Conservation (phyloP, 495 filamentous ascomycete species). For the Podospora pseudocomata region DNA sequence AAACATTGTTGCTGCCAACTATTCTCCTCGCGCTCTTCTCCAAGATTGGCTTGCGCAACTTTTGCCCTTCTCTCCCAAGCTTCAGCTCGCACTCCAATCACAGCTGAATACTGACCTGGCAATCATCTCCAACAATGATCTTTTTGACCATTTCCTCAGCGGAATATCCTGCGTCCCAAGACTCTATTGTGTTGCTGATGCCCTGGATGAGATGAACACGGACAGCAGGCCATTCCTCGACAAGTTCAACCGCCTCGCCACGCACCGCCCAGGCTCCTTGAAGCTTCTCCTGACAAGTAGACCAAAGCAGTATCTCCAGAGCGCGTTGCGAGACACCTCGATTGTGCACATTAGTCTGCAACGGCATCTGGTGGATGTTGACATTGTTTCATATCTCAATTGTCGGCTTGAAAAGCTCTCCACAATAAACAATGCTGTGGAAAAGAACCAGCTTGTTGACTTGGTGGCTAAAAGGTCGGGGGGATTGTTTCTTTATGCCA, state of each 20-base stretch:
- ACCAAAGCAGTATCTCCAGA: constrained; percentile 31
- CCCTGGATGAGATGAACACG: constrained; percentile 48
- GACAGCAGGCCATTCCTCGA: constrained; percentile 35
- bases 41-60: constrained; percentile 44
- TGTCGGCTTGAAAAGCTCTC: constrained; percentile 20
- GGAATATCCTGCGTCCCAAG: constrained; percentile 22
- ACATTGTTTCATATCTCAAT: constrained; percentile 23
- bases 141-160: constrained; percentile 21
- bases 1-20: constrained; percentile 46
- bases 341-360: constrained; percentile 34
- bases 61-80: constrained; percentile 31
- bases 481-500: constrained; percentile 44
- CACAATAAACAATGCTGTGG: constrained; percentile 24
- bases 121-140: constrained; percentile 11
- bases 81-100: constrained; percentile 30
- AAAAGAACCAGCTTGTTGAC: constrained; percentile 11
- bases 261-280: constrained; percentile 27
- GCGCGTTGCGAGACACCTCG: constrained; percentile 12
- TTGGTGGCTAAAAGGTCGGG: constrained; percentile 23
- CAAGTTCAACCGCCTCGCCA: constrained; percentile 25
- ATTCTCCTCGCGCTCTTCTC: constrained; percentile 34
- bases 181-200: constrained; percentile 43
- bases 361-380: constrained; percentile 31
- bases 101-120: constrained; percentile 18
- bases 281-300: constrained; percentile 44